Evolutionary conservation across 441 rosid genomes (phyloP).

Genomic region (Rhodomyrtus psidioides): DNA sequence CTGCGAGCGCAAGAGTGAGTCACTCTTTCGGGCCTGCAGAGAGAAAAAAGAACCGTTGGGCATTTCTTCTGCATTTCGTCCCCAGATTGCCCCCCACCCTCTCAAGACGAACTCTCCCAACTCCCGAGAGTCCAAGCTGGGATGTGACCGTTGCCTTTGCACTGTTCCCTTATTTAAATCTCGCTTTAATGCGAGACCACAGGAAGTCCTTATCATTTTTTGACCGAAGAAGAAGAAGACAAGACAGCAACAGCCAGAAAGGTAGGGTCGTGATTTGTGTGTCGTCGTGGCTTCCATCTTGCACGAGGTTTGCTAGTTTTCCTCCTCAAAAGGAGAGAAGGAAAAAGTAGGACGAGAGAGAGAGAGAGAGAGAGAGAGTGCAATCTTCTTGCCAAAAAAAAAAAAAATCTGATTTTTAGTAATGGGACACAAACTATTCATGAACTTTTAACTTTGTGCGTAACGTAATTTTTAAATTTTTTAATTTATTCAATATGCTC

Average conservation of each 20-base stretch:
- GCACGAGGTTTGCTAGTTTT: not conserved
- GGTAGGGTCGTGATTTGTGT: not conserved
- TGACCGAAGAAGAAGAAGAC: not conserved
- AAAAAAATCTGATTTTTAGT: not conserved
- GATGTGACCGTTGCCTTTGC: slow-evolving; percentile 77
- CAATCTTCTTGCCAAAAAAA: not conserved
- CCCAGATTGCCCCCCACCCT: slow-evolving; percentile 51
- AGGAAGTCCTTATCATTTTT: slow-evolving; percentile 1
- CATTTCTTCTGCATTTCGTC: not conserved
- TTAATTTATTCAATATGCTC: too few relatives aligned
- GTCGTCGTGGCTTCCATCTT: not conserved
- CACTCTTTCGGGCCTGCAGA: slow-evolving; percentile 3
- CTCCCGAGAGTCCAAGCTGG: slow-evolving; percentile 29
- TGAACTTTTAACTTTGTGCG: too few relatives aligned
- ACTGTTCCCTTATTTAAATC: slow-evolving; percentile 14
- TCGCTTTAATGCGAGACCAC: not conserved
- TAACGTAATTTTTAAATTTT: too few relatives aligned
- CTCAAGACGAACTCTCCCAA: slow-evolving; percentile 18
- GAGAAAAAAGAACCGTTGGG: slow-evolving; percentile 46
- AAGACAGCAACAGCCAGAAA: not conserved
- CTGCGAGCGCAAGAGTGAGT: not conserved
- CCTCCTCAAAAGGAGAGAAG: not conserved
- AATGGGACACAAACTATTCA: too few relatives aligned
- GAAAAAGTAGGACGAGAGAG: not conserved
- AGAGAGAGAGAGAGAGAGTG: not conserved